Evolutionary conservation across 495 filamentous ascomycete species (phyloP).

Genomic region (Extremus antarcticus): DNA sequence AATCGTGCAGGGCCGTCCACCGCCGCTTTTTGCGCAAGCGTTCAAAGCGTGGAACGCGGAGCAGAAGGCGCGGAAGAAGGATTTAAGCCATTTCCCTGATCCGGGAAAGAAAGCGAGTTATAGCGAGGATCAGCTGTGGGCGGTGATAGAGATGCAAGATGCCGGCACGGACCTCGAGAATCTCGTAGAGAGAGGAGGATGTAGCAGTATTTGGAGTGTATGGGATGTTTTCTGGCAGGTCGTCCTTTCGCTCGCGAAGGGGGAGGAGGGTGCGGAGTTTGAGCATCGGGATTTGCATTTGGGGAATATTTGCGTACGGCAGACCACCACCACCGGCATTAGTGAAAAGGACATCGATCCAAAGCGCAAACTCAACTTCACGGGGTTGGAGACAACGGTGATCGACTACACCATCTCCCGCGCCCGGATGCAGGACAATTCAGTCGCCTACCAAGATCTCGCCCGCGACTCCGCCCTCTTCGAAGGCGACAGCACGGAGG

Average conservation of each 20-base stretch:
- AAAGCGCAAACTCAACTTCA: slow-evolving; percentile 50
- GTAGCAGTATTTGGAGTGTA: slow-evolving; percentile 36
- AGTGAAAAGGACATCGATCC: slow-evolving; percentile 17
- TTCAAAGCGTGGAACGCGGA: slow-evolving; percentile 51
- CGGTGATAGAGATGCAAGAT: slow-evolving; percentile 79
- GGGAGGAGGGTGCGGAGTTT: slow-evolving; percentile 61
- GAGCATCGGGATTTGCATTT: slow-evolving; percentile 88
- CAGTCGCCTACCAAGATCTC: slow-evolving; percentile 29
- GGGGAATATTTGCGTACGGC: slow-evolving; percentile 68
- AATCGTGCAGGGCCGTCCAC: slow-evolving; percentile 59
- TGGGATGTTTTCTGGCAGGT: slow-evolving; percentile 85
- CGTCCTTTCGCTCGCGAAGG: slow-evolving; percentile 62
- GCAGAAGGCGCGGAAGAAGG: slow-evolving; percentile 46
- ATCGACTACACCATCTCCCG: slow-evolving; percentile 87
- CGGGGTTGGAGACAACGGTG: slow-evolving; percentile 64
- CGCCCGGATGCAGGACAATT: slow-evolving; percentile 30
- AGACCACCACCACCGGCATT: background rate
- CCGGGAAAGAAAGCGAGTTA: slow-evolving; percentile 46
- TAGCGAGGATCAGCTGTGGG: slow-evolving; percentile 58
- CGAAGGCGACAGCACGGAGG: slow-evolving; percentile 27
- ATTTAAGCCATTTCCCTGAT: slow-evolving; percentile 52
- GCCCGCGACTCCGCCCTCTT: slow-evolving; percentile 26
- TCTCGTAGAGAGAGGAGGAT: slow-evolving; percentile 36
- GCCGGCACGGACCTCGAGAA: slow-evolving; percentile 69
- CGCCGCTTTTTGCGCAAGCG: slow-evolving; percentile 50